Conservation (phyloP, 805 yeast species). For the Wickerhamomyces ciferrii region DNA sequence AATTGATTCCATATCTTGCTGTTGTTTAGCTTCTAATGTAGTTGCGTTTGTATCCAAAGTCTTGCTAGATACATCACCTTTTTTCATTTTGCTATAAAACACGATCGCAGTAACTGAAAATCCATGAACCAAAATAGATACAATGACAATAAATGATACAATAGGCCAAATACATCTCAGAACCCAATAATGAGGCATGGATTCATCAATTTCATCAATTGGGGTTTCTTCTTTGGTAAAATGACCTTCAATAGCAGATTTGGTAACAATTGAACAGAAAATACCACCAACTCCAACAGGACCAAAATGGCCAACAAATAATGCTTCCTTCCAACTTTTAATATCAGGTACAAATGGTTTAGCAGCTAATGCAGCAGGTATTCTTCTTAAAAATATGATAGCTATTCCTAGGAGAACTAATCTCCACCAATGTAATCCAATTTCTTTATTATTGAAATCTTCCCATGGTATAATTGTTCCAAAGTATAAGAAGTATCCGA, state of each 20-base stretch:
- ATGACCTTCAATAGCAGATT: conserved; percentile 58
- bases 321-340: conserved; percentile 88
- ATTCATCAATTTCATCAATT: conserved; percentile 31
- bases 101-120: conserved; percentile 70
- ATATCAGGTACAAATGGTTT: conserved; percentile 84
- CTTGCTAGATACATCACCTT: background rate
- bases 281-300: conserved; percentile 95
- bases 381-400: conserved; percentile 70
- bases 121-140: conserved; percentile 87
- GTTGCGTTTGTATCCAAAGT: background rate
- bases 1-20: background rate
- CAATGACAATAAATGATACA: conserved; percentile 69
- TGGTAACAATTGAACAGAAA: conserved; percentile 76
- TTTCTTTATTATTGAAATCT: conserved; percentile 52
- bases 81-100: background rate
- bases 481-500: conserved; percentile 82
- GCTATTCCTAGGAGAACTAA: conserved; percentile 69
- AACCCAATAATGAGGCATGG: conserved; percentile 49
- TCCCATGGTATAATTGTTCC: conserved; percentile 92
- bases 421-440: conserved; percentile 78
- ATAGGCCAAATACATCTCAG: conserved; percentile 77
- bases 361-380: conserved; percentile 73
- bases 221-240: conserved; percentile 53
- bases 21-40: background rate
- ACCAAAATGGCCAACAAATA: conserved; percentile 93